phyloP scores from a whole-genome alignment of 1,284 basidiomycete genomes.

The Moniliophthora roreri region DNA sequence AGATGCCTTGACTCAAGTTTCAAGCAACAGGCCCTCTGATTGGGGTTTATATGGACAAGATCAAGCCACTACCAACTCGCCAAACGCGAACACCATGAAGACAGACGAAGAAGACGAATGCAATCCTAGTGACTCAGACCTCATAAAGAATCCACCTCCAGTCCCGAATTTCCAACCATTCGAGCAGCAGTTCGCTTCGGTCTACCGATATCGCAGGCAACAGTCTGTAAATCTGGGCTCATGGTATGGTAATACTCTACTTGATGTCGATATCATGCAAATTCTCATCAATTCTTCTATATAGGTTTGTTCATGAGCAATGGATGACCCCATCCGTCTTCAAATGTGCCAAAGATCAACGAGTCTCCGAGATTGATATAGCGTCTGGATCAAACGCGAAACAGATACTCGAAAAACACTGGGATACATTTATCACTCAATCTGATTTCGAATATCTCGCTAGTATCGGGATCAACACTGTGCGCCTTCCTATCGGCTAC shows the following conservation, averaged over 20 bases:
- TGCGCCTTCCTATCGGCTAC: constrained; percentile 57
- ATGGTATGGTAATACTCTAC: constrained; percentile 28
- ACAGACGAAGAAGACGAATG: too few species aligned
- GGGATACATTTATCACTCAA: constrained; percentile 76
- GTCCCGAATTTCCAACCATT: constrained; percentile 42
- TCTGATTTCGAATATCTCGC: constrained; percentile 64
- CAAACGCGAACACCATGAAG: too few species aligned
- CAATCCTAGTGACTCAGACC: too few species aligned
- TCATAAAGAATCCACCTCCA: too few species aligned
- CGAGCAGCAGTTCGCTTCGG: constrained; percentile 43
- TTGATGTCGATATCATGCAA: not conserved
- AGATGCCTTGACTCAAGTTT: too few species aligned
- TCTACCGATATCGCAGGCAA: constrained; percentile 66
- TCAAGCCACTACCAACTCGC: too few species aligned
- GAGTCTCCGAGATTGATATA: constrained; percentile 58
- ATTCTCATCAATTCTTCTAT: not conserved
- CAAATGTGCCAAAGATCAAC: constrained; percentile 54
- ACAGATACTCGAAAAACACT: constrained; percentile 67
- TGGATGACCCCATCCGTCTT: constrained; percentile 81
- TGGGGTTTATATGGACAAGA: too few species aligned
- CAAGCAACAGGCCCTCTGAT: too few species aligned
- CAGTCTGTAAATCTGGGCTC: constrained; percentile 68
- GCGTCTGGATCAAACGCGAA: constrained; percentile 53
- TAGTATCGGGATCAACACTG: constrained; percentile 70
- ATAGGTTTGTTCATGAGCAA: constrained; percentile 74